Evolutionary conservation across 2,329 filamentous ascomycete genomes (phyloP), one percentile per base, ranked within the genome.

Genomic region (Ophiostoma triangulosporum): DNA sequence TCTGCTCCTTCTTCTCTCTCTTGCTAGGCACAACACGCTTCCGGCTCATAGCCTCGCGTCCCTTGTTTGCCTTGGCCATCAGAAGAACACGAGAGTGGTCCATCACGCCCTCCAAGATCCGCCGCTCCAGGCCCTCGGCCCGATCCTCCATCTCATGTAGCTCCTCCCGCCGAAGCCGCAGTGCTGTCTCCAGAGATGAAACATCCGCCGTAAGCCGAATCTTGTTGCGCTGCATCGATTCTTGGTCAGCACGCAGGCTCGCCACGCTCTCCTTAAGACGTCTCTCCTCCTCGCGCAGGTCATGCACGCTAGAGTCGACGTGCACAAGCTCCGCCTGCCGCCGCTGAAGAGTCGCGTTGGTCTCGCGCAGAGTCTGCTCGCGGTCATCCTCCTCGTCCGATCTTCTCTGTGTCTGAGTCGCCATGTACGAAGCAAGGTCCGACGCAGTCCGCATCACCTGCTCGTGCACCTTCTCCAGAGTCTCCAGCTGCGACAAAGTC

Each of bases 71-170:
- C 70, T 87, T 84, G 60, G 81, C 74, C 72, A 93, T 86, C 55
- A 97, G 78, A n/a, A 96, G 75, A 26, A 91, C 83, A 6, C 91
- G 85, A 20, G 91, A 96, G 65, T 97, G 91, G 62, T 97, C 90
- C 70, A 98, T 94, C 58, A 97, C 88, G 26, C 91, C 90, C 60
- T 97, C 91, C 31, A 98, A 72, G 60, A 98, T 95, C 26, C 93
- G 83, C 51, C 90, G 86, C 70, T 98, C 93, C 24, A 98, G 75
- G 3, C 81, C 80, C 65, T 96, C 89, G 3, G 91, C 93, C 57
- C 91, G 86, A 11, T 78, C 73, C 65, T 97, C 91, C 86, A 98
- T 96, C 26, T 86, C 77, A 46, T 88, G 81, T 56, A 98, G 80
- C 69, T 97, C 93, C 60, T 97, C 91, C 45, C 88, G 85, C 53